phyloP scores from a whole-genome alignment of 1,284 basidiomycete genomes.

The Sparassis latifolia region DNA sequence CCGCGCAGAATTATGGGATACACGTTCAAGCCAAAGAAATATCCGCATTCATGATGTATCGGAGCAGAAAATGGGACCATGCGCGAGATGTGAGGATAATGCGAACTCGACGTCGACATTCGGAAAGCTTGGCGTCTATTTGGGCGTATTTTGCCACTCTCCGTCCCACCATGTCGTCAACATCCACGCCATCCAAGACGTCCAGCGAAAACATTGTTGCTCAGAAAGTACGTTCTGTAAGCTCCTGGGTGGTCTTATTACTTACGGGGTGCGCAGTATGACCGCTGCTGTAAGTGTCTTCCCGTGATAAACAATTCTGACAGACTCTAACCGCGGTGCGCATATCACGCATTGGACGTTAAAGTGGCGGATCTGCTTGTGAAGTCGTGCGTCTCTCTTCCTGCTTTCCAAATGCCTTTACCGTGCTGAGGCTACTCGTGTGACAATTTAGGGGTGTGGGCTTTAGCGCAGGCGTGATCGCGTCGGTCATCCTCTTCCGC shows the following conservation, averaged over 20 bases:
- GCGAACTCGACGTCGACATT: too few relatives aligned
- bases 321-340: background rate
- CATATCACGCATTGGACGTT: too few relatives aligned
- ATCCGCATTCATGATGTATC: too few relatives aligned
- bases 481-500: constrained; percentile 92
- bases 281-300: constrained; percentile 76
- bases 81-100: too few relatives aligned
- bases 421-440: constrained; percentile 8
- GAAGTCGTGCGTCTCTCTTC: constrained; percentile 54
- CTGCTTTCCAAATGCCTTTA: background rate
- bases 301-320: too few relatives aligned
- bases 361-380: constrained; percentile 74
- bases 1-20: too few relatives aligned
- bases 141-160: too few relatives aligned
- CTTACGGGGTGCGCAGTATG: constrained; percentile 54
- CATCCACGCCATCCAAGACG: constrained; percentile 43
- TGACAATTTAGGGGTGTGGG: constrained; percentile 72
- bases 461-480: constrained; percentile 90
- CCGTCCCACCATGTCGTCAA: constrained; percentile 42
- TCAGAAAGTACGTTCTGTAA: constrained; percentile 61
- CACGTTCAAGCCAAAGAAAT: too few relatives aligned
- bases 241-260: background rate
- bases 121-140: too few relatives aligned
- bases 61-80: too few relatives aligned
- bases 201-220: constrained; percentile 83